Evolutionary conservation across 257 asterid genomes (phyloP).

Genomic region (Linderniella brevidens): DNA sequence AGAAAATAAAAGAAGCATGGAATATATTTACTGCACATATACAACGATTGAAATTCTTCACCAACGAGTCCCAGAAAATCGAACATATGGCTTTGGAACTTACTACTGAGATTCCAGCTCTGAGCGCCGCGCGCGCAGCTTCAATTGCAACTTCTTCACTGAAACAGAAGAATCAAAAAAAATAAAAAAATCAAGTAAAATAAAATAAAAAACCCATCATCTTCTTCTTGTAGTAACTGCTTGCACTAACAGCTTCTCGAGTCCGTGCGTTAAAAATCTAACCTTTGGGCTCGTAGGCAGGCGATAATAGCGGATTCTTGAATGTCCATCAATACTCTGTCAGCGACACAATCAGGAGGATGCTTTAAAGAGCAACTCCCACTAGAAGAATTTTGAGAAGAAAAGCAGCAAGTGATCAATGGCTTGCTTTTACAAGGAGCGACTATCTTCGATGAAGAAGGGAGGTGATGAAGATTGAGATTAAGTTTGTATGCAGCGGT

Average conservation of each 20-base stretch:
- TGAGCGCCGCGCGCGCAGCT: conserved; percentile 70
- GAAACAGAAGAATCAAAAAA: conserved; percentile 14
- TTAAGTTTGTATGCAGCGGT: too few species aligned
- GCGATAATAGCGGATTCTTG: conserved; percentile 57
- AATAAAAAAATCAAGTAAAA: conserved; percentile 3
- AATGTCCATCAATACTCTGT: conserved; percentile 33
- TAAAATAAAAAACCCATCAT: background rate
- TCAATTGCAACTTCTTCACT: conserved; percentile 68
- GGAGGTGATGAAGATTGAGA: too few species aligned
- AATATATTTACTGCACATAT: background rate
- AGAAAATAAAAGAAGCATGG: background rate
- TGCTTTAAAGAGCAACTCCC: conserved; percentile 4
- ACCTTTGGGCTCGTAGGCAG: conserved; percentile 74
- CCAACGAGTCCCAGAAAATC: background rate
- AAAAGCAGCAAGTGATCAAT: background rate
- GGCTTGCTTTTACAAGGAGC: too few species aligned
- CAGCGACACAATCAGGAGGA: conserved; percentile 17
- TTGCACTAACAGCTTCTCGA: background rate
- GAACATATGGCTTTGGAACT: conserved; percentile 13
- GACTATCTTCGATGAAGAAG: too few species aligned
- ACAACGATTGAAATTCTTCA: background rate
- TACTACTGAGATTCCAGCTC: conserved; percentile 61
- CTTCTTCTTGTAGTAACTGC: background rate
- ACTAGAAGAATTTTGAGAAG: conserved; percentile 12
- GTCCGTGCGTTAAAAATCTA: background rate